Evolutionary conservation across 176 grass and related monocot genomes (phyloP), one percentile per base, ranked within the genome.

Genomic region (Avena atlantica): DNA sequence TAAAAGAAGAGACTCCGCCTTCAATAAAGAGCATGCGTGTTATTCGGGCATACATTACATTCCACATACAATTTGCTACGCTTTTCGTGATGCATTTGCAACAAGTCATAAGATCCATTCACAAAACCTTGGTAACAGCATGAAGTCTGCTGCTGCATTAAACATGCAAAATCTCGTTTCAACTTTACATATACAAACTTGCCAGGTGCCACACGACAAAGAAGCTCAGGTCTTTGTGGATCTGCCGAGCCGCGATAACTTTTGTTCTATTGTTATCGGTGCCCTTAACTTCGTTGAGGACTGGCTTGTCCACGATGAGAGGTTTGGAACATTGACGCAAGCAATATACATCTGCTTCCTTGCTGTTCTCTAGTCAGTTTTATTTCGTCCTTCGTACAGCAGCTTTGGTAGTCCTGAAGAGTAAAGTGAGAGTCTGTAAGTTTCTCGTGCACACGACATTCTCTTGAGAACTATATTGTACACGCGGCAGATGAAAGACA

Each of bases 291-390:
- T 85, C 49, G 3, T 62, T 49, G 20, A 74, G 21, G 25, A 65
- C 89, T 8, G 83, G 69, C 6, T 74, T 86, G 12, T 94, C 89
- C 9, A 55, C 36, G 13, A 42, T 42, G 40, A 42, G 40, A 42
- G 40, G 40, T 42, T 42, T 42, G 40, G 37, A 42, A 42, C 40
- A 42, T 42, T 42, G 40, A 7, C 40, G 6, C 6, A 7, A 42
- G 40, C 40, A 42, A 42, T 42, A 71, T 56, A 8, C 11, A 4
- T 31, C 40, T 72, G 17, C 25, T 83, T 29, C 4, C 4, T 69
- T 83, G 31, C 12, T 56, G 6, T 56, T 84, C 47, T 79, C 66
- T 19, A 74, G 48, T 57, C 16, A 50, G 12, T 79, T 68, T 40
- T 19, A 19, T 66, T 23, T 74, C 34, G 27, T 66, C 34, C 8